Base-by-base conservation (phyloP, 2,329 filamentous ascomycete genomes). In the Cercospora zeae-maydis region DNA sequence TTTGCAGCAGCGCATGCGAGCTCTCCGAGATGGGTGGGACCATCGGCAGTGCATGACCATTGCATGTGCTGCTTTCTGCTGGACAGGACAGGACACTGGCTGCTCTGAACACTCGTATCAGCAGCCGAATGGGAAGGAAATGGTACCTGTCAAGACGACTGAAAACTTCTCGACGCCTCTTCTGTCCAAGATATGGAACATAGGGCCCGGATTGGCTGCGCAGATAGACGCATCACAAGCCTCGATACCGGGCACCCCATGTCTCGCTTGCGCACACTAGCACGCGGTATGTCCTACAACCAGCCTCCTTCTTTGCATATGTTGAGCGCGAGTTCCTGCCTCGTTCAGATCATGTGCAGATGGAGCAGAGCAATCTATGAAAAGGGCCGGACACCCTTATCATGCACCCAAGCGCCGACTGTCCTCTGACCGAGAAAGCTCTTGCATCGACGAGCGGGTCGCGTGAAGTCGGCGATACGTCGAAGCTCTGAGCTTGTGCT, bases 241-340 rank as follows among this genome's bases (percentile, higher is more conserved):
- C 61, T 53, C 34, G 9, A 33, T 36, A 45, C 33, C n/a, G 34
- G 58, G 42, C 47, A 34, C 30, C 53, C 54, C 59, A 19, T 42
- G 45, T 47, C 45, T 49, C 57, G 42, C 57, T 33, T 59, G 19
- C 33, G 4, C 34, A 24, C 45, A 27, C 57, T 47, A 39, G 27
- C 49, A 53, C 24, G 34, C 21, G 54, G 36, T 39, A 21, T 37
- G 14, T 31, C 36, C 27, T 13, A 13, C 14, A 53, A 31, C 62
- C 62, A 64, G 62, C 58, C 62, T 58, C 53, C 62, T 61, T 64
- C 58, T 56, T 14, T 57, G 39, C 39, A 58, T 39, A 47, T 42
- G 47, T 39, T 55, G 36, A 54, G 47, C 27, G 53, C 53, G 31
- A 27, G 31, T 31, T 49, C 16, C 37, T 55, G 31, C 56, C 9